Conservation (phyloP, 2,329 filamentous ascomycete species). For the Escovopsis sp. region DNA sequence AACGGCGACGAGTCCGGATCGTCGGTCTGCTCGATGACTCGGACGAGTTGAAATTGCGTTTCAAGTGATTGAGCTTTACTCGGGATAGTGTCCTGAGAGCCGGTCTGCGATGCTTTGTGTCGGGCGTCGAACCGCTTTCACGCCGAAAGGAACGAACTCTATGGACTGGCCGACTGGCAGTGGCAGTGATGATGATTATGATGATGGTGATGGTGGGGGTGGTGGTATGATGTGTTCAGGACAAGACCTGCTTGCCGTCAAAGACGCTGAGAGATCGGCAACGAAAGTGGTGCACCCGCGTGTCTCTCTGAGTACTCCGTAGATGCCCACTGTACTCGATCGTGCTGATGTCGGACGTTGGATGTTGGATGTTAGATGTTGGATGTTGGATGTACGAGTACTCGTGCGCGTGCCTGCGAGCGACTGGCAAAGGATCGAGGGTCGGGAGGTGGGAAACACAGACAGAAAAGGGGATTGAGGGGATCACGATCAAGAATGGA, state of each 20-base stretch:
- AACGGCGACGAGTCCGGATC: constrained; percentile 10
- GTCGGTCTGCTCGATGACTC: constrained; percentile 6
- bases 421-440: too few relatives aligned
- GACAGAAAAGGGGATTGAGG: too few relatives aligned
- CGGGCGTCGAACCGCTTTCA: too few relatives aligned
- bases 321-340: too few relatives aligned
- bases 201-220: constrained; percentile 9
- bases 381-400: constrained; percentile 7
- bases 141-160: not conserved
- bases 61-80: too few relatives aligned
- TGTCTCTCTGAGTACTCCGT: too few relatives aligned
- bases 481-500: constrained; percentile 22
- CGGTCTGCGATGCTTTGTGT: not conserved
- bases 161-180: too few relatives aligned
- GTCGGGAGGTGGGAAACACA: too few relatives aligned
- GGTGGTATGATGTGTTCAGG: constrained; percentile 35
- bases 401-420: too few relatives aligned
- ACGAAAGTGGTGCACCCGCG: too few relatives aligned
- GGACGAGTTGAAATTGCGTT: constrained; percentile 1
- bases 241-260: constrained; percentile 51
- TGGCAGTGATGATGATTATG: too few relatives aligned
- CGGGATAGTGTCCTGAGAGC: not conserved
- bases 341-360: constrained; percentile 14
- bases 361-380: constrained; percentile 11
- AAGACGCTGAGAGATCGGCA: too few relatives aligned